Conservation (phyloP, 768 basidiomycete genomes). For the Dictyophora rubrovolvata region DNA sequence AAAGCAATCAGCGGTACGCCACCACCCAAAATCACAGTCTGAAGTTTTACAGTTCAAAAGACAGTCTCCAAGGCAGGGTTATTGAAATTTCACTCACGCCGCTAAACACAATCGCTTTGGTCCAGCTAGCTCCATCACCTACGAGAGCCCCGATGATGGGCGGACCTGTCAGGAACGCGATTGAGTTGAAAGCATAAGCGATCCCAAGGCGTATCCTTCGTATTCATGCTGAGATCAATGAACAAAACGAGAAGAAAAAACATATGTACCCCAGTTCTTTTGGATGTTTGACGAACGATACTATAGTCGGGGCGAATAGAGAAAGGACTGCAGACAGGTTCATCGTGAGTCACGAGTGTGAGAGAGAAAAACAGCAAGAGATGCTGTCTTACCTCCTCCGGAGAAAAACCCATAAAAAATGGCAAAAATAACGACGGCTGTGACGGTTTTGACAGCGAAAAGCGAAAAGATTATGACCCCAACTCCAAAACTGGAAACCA, state of each 20-base stretch:
- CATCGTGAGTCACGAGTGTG: no score
- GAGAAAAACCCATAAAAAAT: slow-evolving; percentile 38
- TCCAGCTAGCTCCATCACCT: slow-evolving; percentile 43
- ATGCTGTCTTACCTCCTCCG: slow-evolving; percentile 28
- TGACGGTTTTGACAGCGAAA: slow-evolving; percentile 27
- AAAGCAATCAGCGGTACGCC: not conserved
- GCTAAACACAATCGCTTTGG: slow-evolving; percentile 45
- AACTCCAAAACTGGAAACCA: slow-evolving; percentile 23
- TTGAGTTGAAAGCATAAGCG: not conserved
- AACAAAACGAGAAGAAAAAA: slow-evolving; percentile 12
- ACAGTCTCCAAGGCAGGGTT: not conserved
- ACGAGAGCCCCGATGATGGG: slow-evolving; percentile 52
- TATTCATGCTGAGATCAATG: not conserved
- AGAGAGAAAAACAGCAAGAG: no score
- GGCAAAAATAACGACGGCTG: slow-evolving; percentile 30
- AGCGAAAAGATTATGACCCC: slow-evolving; percentile 33
- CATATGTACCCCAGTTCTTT: slow-evolving; percentile 43
- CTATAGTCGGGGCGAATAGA: slow-evolving; percentile 32
- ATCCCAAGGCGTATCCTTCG: not conserved
- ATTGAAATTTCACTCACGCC: slow-evolving; percentile 23
- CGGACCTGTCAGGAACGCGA: slow-evolving; percentile 27
- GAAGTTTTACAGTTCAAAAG: not conserved
- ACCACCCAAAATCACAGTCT: slow-evolving; percentile 2
- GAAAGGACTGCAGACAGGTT: slow-evolving; percentile 6
- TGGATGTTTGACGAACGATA: slow-evolving; percentile 32